phyloP scores from a whole-genome alignment of 225 moss, liverwort and hornwort genomes.

The Bryoerythrophyllum caledonicum region DNA sequence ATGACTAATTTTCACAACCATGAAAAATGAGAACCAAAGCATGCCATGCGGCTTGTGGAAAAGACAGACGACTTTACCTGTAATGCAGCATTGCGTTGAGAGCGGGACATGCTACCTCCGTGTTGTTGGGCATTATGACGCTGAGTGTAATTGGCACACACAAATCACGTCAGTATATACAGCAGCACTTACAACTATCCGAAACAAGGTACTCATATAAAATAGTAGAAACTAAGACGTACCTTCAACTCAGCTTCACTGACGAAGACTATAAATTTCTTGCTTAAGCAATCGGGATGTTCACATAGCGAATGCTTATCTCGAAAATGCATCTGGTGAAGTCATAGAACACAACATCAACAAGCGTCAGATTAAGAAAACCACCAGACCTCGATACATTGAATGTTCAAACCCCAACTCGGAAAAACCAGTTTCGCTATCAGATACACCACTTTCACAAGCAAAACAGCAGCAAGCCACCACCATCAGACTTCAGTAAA shows the following conservation, averaged over 20 bases:
- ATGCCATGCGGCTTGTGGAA: neutral
- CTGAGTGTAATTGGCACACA: constrained; percentile 39
- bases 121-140: constrained; percentile 86
- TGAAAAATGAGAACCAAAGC: neutral
- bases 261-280: constrained; percentile 89
- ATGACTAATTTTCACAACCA: neutral
- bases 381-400: neutral
- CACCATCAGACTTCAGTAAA: neutral
- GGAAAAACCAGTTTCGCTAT: neutral
- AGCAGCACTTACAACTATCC: neutral
- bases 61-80: constrained; percentile 52
- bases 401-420: neutral
- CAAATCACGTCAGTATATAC: neutral
- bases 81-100: constrained; percentile 95
- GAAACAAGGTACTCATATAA: neutral
- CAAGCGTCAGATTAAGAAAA: constrained; percentile 17
- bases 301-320: constrained; percentile 92
- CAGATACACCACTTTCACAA: constrained; percentile 9
- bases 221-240: constrained; percentile 8
- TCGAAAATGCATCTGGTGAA: constrained; percentile 89
- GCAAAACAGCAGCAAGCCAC: neutral
- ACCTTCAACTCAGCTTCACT: constrained; percentile 97
- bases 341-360: constrained; percentile 27
- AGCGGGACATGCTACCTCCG: constrained; percentile 97
- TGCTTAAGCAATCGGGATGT: constrained; percentile 89